These are phyloP conservation scores for Fusarium begoniae DNA, from an alignment of 2,329 filamentous ascomycete species.

Conservation along the genomic window DNA sequence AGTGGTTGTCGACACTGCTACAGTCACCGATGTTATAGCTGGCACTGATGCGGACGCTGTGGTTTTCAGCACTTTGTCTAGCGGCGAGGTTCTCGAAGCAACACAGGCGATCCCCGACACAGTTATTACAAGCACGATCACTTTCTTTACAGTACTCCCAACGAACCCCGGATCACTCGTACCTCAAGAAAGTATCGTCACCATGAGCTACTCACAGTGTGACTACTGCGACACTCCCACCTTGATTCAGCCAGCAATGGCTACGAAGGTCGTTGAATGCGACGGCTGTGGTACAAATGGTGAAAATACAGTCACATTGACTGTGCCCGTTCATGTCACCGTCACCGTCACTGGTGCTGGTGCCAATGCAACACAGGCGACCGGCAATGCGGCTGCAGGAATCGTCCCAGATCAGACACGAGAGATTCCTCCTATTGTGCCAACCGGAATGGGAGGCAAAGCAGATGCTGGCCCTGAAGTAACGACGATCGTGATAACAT, in stretches of 20 bases:
- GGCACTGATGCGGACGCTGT: not conserved
- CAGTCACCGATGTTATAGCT: not conserved
- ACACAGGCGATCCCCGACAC: not conserved
- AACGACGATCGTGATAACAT: constrained; percentile 25
- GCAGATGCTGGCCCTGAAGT: not conserved
- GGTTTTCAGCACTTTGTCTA: not conserved
- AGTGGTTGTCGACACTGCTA: not conserved
- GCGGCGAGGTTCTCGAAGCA: not conserved
- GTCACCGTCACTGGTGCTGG: not conserved
- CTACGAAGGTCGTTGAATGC: constrained; percentile 35
- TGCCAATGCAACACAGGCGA: not conserved
- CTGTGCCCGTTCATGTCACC: constrained; percentile 30
- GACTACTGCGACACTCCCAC: constrained; percentile 31
- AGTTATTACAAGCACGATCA: constrained; percentile 33
- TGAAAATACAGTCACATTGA: constrained; percentile 36
- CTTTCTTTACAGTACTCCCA: constrained; percentile 40
- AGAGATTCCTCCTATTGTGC: constrained; percentile 6
- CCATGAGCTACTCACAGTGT: constrained; percentile 40
- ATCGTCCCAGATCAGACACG: not conserved
- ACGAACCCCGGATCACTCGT: constrained; percentile 47
- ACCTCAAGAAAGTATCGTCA: constrained; percentile 47
- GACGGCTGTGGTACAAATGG: constrained; percentile 36
- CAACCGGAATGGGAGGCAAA: not conserved
- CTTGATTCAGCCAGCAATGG: constrained; percentile 31
- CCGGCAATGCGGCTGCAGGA: not conserved